These are phyloP conservation scores for Mallotus repandus DNA, from an alignment of 441 rosid species.

Conservation along the genomic window DNA sequence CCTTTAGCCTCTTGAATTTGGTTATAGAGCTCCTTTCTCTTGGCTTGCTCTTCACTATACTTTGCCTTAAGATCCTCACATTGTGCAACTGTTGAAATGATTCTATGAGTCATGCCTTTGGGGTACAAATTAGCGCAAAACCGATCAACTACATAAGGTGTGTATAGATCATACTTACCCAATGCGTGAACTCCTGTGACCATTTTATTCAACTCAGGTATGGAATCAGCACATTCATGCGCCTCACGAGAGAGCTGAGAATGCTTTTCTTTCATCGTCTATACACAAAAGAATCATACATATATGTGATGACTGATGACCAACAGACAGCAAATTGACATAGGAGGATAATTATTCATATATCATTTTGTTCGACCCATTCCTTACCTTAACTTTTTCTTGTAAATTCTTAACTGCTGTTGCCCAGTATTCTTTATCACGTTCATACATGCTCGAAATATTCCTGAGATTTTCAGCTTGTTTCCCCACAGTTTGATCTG, in stretches of 20 bases:
- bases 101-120: slow-evolving; percentile 21
- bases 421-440: slow-evolving; percentile 56
- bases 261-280: slow-evolving; percentile 84
- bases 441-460: slow-evolving; percentile 51
- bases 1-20: slow-evolving; percentile 87
- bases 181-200: slow-evolving; percentile 77
- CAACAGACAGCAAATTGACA: slow-evolving; percentile 1
- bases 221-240: slow-evolving; percentile 69
- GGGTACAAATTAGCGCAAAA: slow-evolving; percentile 11
- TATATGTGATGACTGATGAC: slow-evolving; percentile 12
- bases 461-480: slow-evolving; percentile 59
- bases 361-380: slow-evolving; percentile 3
- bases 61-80: slow-evolving; percentile 83
- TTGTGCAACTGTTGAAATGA: slow-evolving; percentile 56
- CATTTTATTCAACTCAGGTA: slow-evolving; percentile 76
- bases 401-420: slow-evolving; percentile 47
- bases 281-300: slow-evolving; percentile 16
- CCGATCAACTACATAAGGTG: slow-evolving; percentile 2
- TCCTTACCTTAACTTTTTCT: slow-evolving; percentile 59
- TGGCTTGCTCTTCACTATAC: slow-evolving; percentile 70
- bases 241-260: slow-evolving; percentile 67
- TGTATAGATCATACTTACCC: slow-evolving; percentile 41
- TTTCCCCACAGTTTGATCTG: slow-evolving; percentile 66
- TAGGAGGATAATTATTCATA: background rate
- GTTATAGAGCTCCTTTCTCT: slow-evolving; percentile 82